Base-by-base conservation (phyloP, 2,329 filamentous ascomycete genomes). In the Trichoderma brevicompactum region DNA sequence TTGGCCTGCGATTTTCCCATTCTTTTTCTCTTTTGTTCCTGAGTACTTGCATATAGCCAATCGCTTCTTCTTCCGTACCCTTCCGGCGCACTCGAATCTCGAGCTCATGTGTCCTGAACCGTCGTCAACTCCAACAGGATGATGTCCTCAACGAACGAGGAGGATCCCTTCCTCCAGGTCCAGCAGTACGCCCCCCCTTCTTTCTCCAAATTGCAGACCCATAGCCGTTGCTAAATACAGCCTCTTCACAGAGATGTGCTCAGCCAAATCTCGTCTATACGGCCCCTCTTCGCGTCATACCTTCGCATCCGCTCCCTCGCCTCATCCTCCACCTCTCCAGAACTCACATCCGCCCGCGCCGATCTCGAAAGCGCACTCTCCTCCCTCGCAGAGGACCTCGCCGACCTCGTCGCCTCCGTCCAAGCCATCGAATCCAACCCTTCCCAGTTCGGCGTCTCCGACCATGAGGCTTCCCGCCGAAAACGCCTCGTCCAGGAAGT, bases 211-310 rank as follows among this genome's bases (percentile, higher is more conserved):
- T 54, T 28, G 7, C 28, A 50, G 9, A 15, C 4, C 36, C 17
- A 65, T 19, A 53, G 13, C 40, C 19, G 23, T 53, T 41, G 40
- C 60, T 68, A 48, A 68, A 49, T 53, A 28, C 12, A 2, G 17
- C 48, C 17, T 40, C 69, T 66, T 65, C 54, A 66, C 75, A 97
- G 93, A 79, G 95, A 99, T 80, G 92, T 98, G 70, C 89, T 96
- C 70, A 81, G 88, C 69, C 91, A 96, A 67, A 88, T 99, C 69
- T 85, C 90, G 70, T 87, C 87, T 13, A 91, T 92, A 61, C 90
- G 94, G 9, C 89, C 94, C 60, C 88, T 97, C 65, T 97, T 97
- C 83, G 89, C 91, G 69, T 97, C 94, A 15, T 99, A 97, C 82
- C 86, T 97, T 49, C 94, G 95, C 75, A 99, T 99, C 80, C 92